Evolutionary conservation across 148 eudicot genomes (phyloP).

Genomic region (Polygonum aviculare): DNA sequence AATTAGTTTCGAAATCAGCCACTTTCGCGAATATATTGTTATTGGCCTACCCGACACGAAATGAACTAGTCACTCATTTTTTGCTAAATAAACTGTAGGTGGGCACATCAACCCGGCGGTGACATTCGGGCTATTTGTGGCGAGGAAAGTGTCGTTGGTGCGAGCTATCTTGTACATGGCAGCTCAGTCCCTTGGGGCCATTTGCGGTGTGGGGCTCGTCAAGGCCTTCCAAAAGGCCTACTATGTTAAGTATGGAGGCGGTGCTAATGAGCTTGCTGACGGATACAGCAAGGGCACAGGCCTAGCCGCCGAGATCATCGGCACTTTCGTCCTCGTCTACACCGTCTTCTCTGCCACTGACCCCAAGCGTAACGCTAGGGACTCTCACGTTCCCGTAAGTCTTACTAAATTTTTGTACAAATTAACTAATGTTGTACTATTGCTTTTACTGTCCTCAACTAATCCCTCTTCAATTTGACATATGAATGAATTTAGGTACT

Average conservation of each 20-base stretch:
- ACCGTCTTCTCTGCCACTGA: conserved; percentile 11
- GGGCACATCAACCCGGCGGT: conserved; percentile 27
- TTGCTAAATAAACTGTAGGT: conserved; percentile 2
- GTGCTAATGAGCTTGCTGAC: conserved; percentile 6
- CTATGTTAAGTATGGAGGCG: conserved; percentile 2
- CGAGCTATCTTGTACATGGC: conserved; percentile 14
- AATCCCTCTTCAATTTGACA: no score
- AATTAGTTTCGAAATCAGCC: no score
- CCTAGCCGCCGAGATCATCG: conserved; percentile 15
- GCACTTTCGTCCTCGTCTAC: conserved; percentile 7
- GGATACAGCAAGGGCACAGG: conserved; percentile 13
- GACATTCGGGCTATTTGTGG: conserved; percentile 21
- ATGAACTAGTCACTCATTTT: not conserved
- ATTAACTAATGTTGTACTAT: no score
- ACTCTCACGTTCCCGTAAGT: conserved; percentile 9
- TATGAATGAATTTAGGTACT: conserved; percentile 5
- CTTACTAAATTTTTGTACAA: not conserved
- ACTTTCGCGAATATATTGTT: no score
- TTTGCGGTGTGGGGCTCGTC: conserved; percentile 19
- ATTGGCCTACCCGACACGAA: no score
- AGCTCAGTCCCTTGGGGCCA: conserved; percentile 21
- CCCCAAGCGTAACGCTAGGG: conserved; percentile 11
- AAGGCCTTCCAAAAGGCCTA: conserved; percentile 15
- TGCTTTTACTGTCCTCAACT: no score
- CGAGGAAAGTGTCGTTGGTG: conserved; percentile 15